A percentile compares a stretch with the other conserved stretches of the same genome.
phyloP scores from a whole-genome alignment of 768 basidiomycete genomes.

The Phaffia tasmanica region DNA sequence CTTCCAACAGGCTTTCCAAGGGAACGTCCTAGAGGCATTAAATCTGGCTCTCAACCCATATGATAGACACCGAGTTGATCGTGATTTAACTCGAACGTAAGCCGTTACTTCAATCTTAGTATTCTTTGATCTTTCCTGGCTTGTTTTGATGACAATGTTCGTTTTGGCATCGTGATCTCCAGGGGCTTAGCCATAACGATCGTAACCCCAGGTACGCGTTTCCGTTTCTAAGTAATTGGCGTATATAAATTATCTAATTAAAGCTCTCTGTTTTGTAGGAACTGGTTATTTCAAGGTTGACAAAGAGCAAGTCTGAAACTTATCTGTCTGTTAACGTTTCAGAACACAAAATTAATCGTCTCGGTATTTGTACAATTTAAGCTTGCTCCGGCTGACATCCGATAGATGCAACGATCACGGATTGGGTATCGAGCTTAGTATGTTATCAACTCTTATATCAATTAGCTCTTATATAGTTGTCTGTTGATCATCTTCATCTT shows the following conservation, averaged over 20 bases:
- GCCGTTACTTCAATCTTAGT: not conserved
- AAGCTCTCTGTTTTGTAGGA: conserved; percentile 80
- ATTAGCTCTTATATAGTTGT: not conserved
- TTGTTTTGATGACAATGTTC: conserved; percentile 47
- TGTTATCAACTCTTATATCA: not conserved
- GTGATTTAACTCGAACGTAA: not conserved
- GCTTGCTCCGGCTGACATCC: conserved; percentile 78
- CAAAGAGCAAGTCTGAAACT: conserved; percentile 43
- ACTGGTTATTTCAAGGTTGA: conserved; percentile 88
- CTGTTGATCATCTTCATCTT: conserved; percentile 35
- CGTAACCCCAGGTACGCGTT: no score
- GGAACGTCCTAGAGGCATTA: conserved; percentile 86
- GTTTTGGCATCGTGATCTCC: no score
- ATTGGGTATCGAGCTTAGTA: not conserved
- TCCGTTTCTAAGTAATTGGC: no score
- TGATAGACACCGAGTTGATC: conserved; percentile 63
- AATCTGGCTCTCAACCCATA: conserved; percentile 85
- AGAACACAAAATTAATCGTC: not conserved
- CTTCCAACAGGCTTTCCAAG: conserved; percentile 64
- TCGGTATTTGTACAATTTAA: not conserved
- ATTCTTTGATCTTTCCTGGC: conserved; percentile 62
- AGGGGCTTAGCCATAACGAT: no score
- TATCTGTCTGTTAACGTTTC: not conserved
- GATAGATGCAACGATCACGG: conserved; percentile 90
- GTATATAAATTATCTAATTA: conserved; percentile 57